phyloP scores from a whole-genome alignment of 2,329 filamentous ascomycete genomes.

The Chaetomiaceae sp. region DNA sequence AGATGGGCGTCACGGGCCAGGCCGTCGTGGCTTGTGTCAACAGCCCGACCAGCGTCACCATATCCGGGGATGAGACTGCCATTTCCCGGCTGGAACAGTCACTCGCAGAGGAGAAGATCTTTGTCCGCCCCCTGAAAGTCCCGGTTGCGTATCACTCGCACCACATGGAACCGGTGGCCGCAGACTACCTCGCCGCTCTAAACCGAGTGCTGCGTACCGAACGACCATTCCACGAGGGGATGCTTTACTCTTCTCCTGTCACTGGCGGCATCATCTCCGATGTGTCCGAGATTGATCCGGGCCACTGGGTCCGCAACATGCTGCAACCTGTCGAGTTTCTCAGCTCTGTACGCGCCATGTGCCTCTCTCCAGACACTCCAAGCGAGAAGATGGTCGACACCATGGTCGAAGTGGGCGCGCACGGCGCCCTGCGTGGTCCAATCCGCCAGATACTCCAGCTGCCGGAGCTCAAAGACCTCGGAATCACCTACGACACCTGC shows the following conservation, averaged over 20 bases:
- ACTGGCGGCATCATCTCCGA: neutral
- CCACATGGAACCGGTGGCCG: conserved; percentile 26
- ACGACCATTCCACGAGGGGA: too few species aligned
- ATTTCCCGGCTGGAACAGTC: too few species aligned
- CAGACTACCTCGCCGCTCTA: conserved; percentile 20
- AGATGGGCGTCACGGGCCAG: too few species aligned
- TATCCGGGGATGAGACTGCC: too few species aligned
- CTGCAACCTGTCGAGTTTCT: conserved; percentile 26
- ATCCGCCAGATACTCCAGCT: conserved; percentile 31
- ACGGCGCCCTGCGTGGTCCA: conserved; percentile 39
- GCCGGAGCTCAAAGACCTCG: conserved; percentile 4
- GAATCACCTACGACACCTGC: neutral
- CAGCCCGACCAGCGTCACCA: too few species aligned
- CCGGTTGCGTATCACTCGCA: conserved; percentile 30
- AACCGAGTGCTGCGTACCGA: neutral
- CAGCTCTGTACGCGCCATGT: conserved; percentile 21
- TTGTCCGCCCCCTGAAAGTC: conserved; percentile 23
- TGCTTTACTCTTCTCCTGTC: too few species aligned
- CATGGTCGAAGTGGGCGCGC: conserved; percentile 31
- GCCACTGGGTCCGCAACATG: conserved; percentile 26
- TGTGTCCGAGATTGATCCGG: neutral
- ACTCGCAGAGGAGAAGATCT: conserved; percentile 20
- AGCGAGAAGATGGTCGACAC: neutral
- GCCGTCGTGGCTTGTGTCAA: too few species aligned
- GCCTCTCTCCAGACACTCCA: neutral